Base-by-base conservation (phyloP, 176 grass and related monocot species). In the Aegilops sharonensis region DNA sequence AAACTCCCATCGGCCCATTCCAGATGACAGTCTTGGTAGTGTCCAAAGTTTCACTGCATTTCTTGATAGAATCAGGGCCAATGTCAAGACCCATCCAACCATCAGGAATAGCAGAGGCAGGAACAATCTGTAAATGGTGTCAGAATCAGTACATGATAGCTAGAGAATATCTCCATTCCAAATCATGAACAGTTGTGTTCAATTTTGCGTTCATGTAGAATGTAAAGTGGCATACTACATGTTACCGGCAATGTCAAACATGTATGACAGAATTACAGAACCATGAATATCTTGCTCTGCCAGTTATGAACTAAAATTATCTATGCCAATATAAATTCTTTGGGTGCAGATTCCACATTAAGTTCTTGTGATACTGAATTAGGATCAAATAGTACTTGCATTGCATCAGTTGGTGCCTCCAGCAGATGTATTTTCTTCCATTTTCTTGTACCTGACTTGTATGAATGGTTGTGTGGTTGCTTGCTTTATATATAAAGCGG, bases 1-100 rank as follows among this genome's bases (percentile, higher is more conserved):
- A 97, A 34, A 97, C 94, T 74, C 94, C 94, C 94, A 97, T 97
- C 25, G 94, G 94, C 32, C 94, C 91, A 14, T 97, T 97, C 94
- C 94, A 97, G 71, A 97, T 97, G 20, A 97, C 81, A 35, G 91
- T 94, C 83, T 89, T 72, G 30, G 87, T 90, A 42, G 89, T 91
- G 25, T 88, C 87, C 83, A 97, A 86, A 7, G 85, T 74, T 81
- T 90, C 76, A 21, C 59, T 82, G 79, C 94, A 97, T 54, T 79
- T 61, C 36, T 88, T 89, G 89, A 90, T 94, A 11, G 94, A 83
- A 27, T 94, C 94, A 2, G 91, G 94, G 30, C 94, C 94, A 50
- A 97, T 64, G 57, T 94, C 94, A 4, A 97, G 91, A 50, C 91
- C 94, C 94, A 97, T 97, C 94, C 89, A 94, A 34, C 85, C 91